These are phyloP conservation scores for Cymbidium sinense DNA, from an alignment of 106 monocot genomes.

Conservation along the genomic window DNA sequence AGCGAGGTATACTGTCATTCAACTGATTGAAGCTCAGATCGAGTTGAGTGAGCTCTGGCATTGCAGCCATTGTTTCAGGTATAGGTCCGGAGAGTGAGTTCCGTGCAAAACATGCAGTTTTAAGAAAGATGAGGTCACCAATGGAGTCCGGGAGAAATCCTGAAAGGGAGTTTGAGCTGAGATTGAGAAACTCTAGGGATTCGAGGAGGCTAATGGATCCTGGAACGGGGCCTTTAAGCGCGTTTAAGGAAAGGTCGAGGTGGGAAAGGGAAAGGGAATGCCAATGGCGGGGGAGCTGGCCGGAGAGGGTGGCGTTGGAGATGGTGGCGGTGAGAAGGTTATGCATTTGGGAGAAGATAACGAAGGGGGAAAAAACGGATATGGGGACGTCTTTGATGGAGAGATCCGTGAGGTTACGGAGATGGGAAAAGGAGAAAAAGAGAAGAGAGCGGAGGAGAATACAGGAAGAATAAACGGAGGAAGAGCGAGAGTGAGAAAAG, in stretches of 20 bases:
- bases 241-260: conserved; percentile 12
- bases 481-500: conserved; percentile 11
- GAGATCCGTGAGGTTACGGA: conserved; percentile 68
- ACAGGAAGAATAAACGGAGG: conserved; percentile 40
- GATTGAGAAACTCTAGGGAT: conserved; percentile 19
- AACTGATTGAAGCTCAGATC: conserved; percentile 77
- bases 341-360: conserved; percentile 64
- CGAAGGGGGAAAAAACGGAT: conserved; percentile 26
- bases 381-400: conserved; percentile 46
- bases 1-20: conserved; percentile 66
- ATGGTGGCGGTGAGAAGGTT: conserved; percentile 41
- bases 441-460: conserved; percentile 43
- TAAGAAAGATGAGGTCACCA: conserved; percentile 40
- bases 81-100: conserved; percentile 44
- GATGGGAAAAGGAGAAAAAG: conserved; percentile 49
- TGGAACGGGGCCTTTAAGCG: conserved; percentile 8
- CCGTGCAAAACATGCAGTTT: conserved; percentile 33
- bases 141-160: conserved; percentile 46
- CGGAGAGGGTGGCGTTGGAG: conserved; percentile 62
- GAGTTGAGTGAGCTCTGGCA: conserved; percentile 55
- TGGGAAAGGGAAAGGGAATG: conserved; percentile 52
- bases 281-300: conserved; percentile 71
- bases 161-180: conserved; percentile 28
- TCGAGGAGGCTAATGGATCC: conserved; percentile 13
- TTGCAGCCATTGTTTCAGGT: conserved; percentile 38